Evolutionary conservation across 768 basidiomycete genomes (phyloP).

Genomic region (Lentinula raphanica): DNA sequence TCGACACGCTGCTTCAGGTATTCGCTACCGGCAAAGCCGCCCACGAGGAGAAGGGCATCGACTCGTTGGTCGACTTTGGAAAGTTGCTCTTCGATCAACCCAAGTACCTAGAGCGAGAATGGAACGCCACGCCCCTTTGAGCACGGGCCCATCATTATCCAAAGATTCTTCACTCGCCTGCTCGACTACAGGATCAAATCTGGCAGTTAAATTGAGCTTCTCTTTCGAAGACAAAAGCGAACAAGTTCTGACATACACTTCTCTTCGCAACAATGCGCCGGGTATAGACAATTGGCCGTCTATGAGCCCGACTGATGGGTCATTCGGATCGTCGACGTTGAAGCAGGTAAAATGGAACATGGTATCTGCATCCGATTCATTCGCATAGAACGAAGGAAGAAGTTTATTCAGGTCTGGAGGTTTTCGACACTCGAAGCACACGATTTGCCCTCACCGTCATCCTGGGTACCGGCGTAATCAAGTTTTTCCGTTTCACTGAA

Average conservation of each 20-base stretch:
- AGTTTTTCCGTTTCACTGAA: conserved; percentile 89
- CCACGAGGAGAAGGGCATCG: conserved; percentile 83
- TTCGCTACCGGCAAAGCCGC: conserved; percentile 84
- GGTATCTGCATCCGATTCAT: conserved; percentile 43
- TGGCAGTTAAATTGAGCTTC: neutral
- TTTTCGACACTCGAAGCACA: neutral
- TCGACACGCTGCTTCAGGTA: conserved; percentile 79
- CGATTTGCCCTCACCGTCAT: conserved; percentile 63
- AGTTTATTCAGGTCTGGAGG: neutral
- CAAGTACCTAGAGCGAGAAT: conserved; percentile 70
- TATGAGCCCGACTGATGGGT: conserved; percentile 71
- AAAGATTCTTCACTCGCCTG: conserved; percentile 43
- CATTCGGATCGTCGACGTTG: conserved; percentile 79
- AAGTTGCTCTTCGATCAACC: conserved; percentile 74
- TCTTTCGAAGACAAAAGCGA: neutral
- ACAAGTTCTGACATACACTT: conserved; percentile 38
- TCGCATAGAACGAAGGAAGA: neutral
- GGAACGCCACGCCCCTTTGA: neutral
- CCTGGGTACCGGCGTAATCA: conserved; percentile 61
- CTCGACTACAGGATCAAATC: conserved; percentile 82
- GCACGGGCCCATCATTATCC: conserved; percentile 1
- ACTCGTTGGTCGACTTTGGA: conserved; percentile 62
- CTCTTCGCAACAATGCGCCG: conserved; percentile 69
- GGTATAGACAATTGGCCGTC: conserved; percentile 84
- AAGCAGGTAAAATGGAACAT: conserved; percentile 90